Percentiles rank a stretch among this genome's conserved stretches.
phyloP scores from a whole-genome alignment of 768 basidiomycete genomes.

The Boletales sp. region DNA sequence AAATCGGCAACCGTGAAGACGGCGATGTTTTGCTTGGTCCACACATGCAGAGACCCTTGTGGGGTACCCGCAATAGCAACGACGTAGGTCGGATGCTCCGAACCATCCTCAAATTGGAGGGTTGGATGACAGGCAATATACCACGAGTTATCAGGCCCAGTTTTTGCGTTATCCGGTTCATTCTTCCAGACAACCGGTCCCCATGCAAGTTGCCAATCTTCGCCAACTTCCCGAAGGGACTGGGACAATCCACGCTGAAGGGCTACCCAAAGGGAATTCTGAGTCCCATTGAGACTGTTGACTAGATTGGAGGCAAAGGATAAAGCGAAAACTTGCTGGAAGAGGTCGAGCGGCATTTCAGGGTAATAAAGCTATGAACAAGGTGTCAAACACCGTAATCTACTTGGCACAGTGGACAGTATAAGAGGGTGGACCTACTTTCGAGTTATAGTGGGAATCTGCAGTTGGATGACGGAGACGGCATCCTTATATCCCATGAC shows the following conservation, averaged over 20 bases:
- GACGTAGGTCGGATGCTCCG: slow-evolving; percentile 5
- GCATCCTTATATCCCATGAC: too few species aligned
- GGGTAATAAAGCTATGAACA: too few species aligned
- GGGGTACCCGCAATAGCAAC: slow-evolving; percentile 14
- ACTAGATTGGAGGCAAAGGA: slow-evolving; percentile 39
- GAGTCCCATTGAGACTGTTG: slow-evolving; percentile 57
- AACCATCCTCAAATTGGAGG: slow-evolving; percentile 12
- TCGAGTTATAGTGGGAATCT: too few species aligned
- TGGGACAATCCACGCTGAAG: not conserved
- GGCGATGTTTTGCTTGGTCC: slow-evolving; percentile 3
- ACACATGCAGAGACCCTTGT: not conserved
- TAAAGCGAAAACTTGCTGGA: not conserved
- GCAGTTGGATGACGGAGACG: too few species aligned
- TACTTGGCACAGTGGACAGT: too few species aligned
- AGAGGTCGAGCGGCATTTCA: not conserved
- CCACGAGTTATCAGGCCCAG: slow-evolving; percentile 16
- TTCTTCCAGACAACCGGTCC: slow-evolving; percentile 16
- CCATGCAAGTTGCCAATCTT: slow-evolving; percentile 11
- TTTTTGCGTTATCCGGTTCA: not conserved
- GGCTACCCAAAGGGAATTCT: not conserved
- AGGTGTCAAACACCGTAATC: too few species aligned
- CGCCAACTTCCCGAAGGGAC: not conserved
- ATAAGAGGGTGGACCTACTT: too few species aligned
- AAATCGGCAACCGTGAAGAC: slow-evolving; percentile 11
- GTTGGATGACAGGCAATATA: slow-evolving; percentile 9